Conservation (phyloP, 805 yeast genomes). For the Geotrichum ghanense region DNA sequence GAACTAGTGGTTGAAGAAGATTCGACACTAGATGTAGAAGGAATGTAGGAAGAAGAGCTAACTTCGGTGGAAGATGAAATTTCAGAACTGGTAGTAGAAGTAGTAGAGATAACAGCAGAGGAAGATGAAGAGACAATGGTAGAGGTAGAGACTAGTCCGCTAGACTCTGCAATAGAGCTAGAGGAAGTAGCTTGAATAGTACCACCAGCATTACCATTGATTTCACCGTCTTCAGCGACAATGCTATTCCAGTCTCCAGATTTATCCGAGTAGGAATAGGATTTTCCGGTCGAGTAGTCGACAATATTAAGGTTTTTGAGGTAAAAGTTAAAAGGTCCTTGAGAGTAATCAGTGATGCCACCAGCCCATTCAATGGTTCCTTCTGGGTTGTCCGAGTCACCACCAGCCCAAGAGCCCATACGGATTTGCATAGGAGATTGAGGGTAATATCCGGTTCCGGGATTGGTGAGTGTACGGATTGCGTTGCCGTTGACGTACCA, state of each 20-base stretch:
- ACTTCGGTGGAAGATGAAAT: slow-evolving; percentile 5
- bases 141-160: slow-evolving; percentile 11
- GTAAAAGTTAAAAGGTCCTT: slow-evolving; percentile 43
- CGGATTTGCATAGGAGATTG: slow-evolving; percentile 81
- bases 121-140: slow-evolving; percentile 8
- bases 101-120: slow-evolving; percentile 9
- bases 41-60: slow-evolving; percentile 6
- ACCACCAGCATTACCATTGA: slow-evolving; percentile 43
- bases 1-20: slow-evolving; percentile 6
- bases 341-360: slow-evolving; percentile 39
- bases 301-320: slow-evolving; percentile 49
- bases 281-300: slow-evolving; percentile 39
- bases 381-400: slow-evolving; percentile 34
- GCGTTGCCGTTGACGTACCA: slow-evolving; percentile 67
- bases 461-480: slow-evolving; percentile 48
- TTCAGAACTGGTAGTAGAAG: slow-evolving; percentile 10
- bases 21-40: slow-evolving; percentile 10
- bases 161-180: slow-evolving; percentile 10
- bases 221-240: slow-evolving; percentile 31
- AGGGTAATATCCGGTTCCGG: slow-evolving; percentile 62
- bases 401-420: slow-evolving; percentile 43
- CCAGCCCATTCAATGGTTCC: slow-evolving; percentile 74
- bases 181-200: slow-evolving; percentile 14
- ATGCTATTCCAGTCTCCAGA: slow-evolving; percentile 32
- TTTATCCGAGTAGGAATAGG: slow-evolving; percentile 31